A percentile compares a stretch with the other conserved stretches of the same genome.
Evolutionary conservation across 2,329 filamentous ascomycete species (phyloP).

Genomic region (Aspergillus versicolor): DNA sequence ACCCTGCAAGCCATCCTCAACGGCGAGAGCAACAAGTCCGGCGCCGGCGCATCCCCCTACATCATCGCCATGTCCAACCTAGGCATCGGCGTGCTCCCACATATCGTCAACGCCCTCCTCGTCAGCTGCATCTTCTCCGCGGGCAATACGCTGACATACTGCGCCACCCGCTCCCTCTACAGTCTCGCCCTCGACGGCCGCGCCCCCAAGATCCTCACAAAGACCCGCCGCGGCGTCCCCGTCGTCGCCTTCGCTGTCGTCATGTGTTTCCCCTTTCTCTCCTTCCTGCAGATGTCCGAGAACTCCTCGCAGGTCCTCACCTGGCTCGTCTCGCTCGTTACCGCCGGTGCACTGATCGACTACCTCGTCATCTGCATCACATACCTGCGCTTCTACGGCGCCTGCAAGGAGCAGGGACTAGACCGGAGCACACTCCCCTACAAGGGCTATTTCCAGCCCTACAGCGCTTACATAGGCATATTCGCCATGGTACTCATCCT

Average conservation of each 20-base stretch:
- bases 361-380: background rate
- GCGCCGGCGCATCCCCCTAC: conserved; percentile 60
- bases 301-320: background rate
- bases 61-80: conserved; percentile 62
- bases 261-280: background rate
- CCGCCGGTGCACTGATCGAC: background rate
- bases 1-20: conserved; percentile 25
- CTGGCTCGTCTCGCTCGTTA: background rate
- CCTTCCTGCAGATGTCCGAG: background rate
- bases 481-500: background rate
- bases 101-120: conserved; percentile 59
- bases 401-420: background rate
- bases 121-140: conserved; percentile 57
- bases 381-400: background rate
- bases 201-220: conserved; percentile 55
- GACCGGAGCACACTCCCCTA: background rate
- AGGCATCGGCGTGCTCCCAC: conserved; percentile 53
- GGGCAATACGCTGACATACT: conserved; percentile 58
- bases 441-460: background rate
- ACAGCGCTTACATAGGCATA: background rate
- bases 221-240: conserved; percentile 61
- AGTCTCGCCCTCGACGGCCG: conserved; percentile 54
- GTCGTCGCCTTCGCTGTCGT: conserved; percentile 47
- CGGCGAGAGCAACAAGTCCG: conserved; percentile 32
- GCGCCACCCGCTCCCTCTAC: conserved; percentile 53